phyloP scores from a whole-genome alignment of 1,284 basidiomycete species.

The Rhodofomes roseus region DNA sequence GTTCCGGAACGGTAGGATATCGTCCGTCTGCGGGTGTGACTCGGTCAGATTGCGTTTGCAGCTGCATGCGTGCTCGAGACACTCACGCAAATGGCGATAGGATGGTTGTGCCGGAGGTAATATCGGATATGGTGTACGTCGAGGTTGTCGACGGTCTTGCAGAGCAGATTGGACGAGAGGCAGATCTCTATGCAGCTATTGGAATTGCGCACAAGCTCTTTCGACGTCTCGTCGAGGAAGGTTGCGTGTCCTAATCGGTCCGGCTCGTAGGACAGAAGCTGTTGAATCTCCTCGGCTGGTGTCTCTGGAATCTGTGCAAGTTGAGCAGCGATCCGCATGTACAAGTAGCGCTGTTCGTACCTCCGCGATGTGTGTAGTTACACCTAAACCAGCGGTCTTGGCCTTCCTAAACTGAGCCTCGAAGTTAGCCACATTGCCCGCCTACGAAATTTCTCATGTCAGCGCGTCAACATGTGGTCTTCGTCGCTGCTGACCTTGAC shows the following conservation, averaged over 20 bases:
- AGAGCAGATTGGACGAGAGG: constrained; percentile 77
- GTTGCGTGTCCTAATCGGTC: constrained; percentile 80
- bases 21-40: constrained; percentile 60
- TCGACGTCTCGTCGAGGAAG: constrained; percentile 63
- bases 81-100: constrained; percentile 73
- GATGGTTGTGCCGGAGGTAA: constrained; percentile 62
- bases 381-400: constrained; percentile 53
- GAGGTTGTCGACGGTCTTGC: constrained; percentile 62
- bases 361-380: constrained; percentile 83
- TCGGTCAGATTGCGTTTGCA: background rate
- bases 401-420: constrained; percentile 50
- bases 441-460: constrained; percentile 24
- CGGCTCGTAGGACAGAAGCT: constrained; percentile 61
- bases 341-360: constrained; percentile 29
- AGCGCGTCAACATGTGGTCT: background rate
- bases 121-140: constrained; percentile 71
- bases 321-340: no score
- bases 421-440: constrained; percentile 55
- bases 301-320: constrained; percentile 46
- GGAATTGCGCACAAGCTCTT: constrained; percentile 47
- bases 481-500: constrained; percentile 38
- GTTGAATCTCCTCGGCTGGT: constrained; percentile 54
- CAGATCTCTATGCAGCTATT: constrained; percentile 76
- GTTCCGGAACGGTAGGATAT: constrained; percentile 72
- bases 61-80: background rate